Conservation (phyloP, 176 grass and related monocot genomes). For the Carex pumila region DNA sequence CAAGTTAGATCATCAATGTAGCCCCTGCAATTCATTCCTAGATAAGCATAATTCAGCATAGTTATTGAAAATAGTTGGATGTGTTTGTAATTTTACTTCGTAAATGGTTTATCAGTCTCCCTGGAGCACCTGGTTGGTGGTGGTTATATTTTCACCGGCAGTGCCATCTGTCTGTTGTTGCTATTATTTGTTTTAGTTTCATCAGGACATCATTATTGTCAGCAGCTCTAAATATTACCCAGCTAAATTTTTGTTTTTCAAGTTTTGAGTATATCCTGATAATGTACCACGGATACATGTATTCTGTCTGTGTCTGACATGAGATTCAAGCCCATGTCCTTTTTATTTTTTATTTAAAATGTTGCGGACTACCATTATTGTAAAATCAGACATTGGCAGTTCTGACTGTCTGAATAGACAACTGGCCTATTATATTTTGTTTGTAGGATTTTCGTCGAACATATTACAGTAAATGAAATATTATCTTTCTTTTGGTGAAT, state of each 20-base stretch:
- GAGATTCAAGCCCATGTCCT: not conserved
- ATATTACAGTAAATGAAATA: not conserved
- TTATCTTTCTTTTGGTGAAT: not conserved
- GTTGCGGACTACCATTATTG: not conserved
- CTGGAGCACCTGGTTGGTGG: not conserved
- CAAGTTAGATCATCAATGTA: conserved; percentile 39
- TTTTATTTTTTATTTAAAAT: not conserved
- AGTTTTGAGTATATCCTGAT: not conserved
- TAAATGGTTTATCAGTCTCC: not conserved
- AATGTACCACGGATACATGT: not conserved
- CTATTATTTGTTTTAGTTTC: not conserved
- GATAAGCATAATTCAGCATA: conserved; percentile 3
- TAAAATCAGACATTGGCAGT: not conserved
- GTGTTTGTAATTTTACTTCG: not conserved
- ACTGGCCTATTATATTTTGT: not conserved
- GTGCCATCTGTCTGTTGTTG: not conserved
- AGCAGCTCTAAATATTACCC: not conserved
- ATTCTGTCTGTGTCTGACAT: not conserved
- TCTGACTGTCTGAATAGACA: not conserved
- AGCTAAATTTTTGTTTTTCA: not conserved
- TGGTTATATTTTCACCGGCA: conserved; percentile 8
- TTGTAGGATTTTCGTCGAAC: not conserved
- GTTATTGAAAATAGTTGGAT: conserved; percentile 19
- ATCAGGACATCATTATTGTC: conserved; percentile 9
- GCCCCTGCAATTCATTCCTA: not conserved